Evolutionary conservation across 1,284 basidiomycete genomes (phyloP).

Genomic region (Megacollybia platyphylla): DNA sequence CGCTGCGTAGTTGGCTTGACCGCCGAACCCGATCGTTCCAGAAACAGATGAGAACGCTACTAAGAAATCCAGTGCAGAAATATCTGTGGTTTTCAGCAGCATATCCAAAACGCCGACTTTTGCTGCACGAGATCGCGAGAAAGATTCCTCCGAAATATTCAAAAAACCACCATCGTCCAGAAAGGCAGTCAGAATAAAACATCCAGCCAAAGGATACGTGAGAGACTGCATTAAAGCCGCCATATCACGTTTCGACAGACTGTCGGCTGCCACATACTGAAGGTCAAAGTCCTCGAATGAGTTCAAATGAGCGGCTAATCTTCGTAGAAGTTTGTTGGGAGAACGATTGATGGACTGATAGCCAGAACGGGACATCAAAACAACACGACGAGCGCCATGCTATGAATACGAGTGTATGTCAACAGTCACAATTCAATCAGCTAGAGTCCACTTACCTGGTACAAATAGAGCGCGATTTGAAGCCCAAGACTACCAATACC

Average conservation of each 20-base stretch:
- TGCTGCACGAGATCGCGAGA: conserved; percentile 14
- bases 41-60: too few relatives aligned
- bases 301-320: conserved; percentile 18
- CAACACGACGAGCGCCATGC: conserved; percentile 22
- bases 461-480: background rate
- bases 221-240: conserved; percentile 11
- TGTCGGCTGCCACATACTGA: conserved; percentile 16
- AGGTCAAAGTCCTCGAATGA: conserved; percentile 15
- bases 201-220: conserved; percentile 16
- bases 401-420: conserved; percentile 11
- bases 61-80: too few relatives aligned
- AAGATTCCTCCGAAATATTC: conserved; percentile 11
- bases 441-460: background rate
- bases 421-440: background rate
- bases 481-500: background rate
- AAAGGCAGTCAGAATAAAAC: conserved; percentile 19
- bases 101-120: conserved; percentile 19
- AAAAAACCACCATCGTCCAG: conserved; percentile 19
- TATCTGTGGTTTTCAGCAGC: too few relatives aligned
- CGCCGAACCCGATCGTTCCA: conserved; percentile 24
- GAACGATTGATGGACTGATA: conserved; percentile 10
- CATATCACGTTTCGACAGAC: conserved; percentile 12
- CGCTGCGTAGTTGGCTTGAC: conserved; percentile 27
- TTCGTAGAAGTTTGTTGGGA: too few relatives aligned
- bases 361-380: conserved; percentile 25